Evolutionary conservation across 1,139 yeast species (phyloP).

Genomic region (Pichia cactophila): DNA sequence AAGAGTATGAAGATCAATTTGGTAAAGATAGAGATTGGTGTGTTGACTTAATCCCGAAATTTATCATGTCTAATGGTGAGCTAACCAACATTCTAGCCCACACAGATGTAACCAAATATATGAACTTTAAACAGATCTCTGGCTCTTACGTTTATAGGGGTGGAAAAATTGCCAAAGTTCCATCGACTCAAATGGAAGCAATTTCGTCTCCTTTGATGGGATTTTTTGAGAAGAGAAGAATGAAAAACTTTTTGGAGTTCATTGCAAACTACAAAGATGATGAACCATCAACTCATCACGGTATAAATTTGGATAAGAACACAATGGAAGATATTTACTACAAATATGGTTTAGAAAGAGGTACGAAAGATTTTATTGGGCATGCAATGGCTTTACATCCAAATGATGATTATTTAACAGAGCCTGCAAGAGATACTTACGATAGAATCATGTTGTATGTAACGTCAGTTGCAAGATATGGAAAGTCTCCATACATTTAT

Average conservation of each 20-base stretch:
- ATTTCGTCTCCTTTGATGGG: conserved; percentile 91
- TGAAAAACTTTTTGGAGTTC: conserved; percentile 85
- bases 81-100: conserved; percentile 90
- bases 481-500: conserved; percentile 92
- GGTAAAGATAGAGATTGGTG: conserved; percentile 98
- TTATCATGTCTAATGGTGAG: conserved; percentile 97
- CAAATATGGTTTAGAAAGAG: conserved; percentile 85
- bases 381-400: conserved; percentile 98
- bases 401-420: conserved; percentile 79
- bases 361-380: conserved; percentile 94
- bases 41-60: conserved; percentile 93
- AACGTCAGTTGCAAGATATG: conserved; percentile 88
- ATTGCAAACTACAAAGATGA: conserved; percentile 79
- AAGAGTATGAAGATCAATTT: conserved; percentile 59
- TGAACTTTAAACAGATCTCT: conserved; percentile 91
- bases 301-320: conserved; percentile 73
- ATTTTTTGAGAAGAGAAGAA: conserved; percentile 89
- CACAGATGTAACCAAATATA: conserved; percentile 91
- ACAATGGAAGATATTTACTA: conserved; percentile 90
- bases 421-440: conserved; percentile 89
- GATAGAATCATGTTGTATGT: conserved; percentile 81
- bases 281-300: conserved; percentile 74
- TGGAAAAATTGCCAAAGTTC: conserved; percentile 91
- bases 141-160: conserved; percentile 91
- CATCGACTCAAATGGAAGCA: conserved; percentile 88